Percentiles rank a stretch among this genome's conserved stretches.
Evolutionary conservation across 2,329 filamentous ascomycete species (phyloP).

Genomic region (Hortaea werneckii): DNA sequence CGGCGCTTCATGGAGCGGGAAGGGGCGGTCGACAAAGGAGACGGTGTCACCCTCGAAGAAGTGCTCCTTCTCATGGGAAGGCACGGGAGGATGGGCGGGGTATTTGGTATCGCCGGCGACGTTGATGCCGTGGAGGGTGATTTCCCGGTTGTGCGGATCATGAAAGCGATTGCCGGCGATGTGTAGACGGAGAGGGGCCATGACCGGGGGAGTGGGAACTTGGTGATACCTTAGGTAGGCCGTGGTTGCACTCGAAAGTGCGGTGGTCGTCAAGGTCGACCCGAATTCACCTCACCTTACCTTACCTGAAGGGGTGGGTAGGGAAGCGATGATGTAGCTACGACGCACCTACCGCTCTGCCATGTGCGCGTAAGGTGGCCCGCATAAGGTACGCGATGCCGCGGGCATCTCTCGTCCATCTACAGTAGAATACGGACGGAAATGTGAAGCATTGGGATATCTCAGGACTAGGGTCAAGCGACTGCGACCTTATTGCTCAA

Average conservation of each 20-base stretch:
- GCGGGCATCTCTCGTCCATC: too few relatives aligned
- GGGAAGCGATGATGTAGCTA: background rate
- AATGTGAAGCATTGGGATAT: too few relatives aligned
- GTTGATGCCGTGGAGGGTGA: constrained; percentile 89
- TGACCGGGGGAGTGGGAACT: constrained; percentile 28
- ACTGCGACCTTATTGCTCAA: too few relatives aligned
- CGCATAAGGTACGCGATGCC: too few relatives aligned
- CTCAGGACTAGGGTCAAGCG: too few relatives aligned
- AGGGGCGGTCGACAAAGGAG: constrained; percentile 79
- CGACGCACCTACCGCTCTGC: too few relatives aligned
- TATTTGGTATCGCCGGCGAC: constrained; percentile 84
- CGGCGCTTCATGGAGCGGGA: constrained; percentile 71
- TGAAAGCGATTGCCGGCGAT: constrained; percentile 82
- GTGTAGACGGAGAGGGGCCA: constrained; percentile 65
- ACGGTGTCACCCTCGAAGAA: constrained; percentile 94
- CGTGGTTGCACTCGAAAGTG: background rate
- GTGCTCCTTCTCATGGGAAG: constrained; percentile 63
- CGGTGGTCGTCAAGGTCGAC: too few relatives aligned
- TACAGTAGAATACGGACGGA: too few relatives aligned
- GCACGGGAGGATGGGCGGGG: constrained; percentile 68
- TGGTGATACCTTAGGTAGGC: too few relatives aligned
- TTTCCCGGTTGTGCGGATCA: constrained; percentile 70
- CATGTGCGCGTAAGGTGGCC: too few relatives aligned
- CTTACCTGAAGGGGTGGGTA: background rate
- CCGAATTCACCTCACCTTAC: too few relatives aligned